Evolutionary conservation across 2,329 filamentous ascomycete species (phyloP).

Genomic region (Aspergillus candidus): DNA sequence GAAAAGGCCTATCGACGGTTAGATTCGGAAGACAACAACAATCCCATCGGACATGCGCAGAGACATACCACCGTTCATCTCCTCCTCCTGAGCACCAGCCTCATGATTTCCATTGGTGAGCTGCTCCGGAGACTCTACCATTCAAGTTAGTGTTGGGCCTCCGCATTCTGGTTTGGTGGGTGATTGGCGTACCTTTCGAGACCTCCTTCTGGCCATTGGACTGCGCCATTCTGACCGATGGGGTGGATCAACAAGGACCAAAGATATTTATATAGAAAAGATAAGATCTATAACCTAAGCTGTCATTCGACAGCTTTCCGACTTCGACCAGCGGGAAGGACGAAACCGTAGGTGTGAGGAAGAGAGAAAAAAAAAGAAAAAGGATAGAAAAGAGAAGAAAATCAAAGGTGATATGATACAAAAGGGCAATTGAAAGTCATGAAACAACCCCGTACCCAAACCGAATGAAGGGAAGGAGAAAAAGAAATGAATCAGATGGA

Average conservation of each 20-base stretch:
- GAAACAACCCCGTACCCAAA: constrained; percentile 32
- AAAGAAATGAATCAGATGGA: constrained; percentile 12
- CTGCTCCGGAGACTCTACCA: constrained; percentile 31
- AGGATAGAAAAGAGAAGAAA: constrained; percentile 14
- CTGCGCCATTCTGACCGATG: constrained; percentile 32
- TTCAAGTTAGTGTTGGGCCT: constrained; percentile 13
- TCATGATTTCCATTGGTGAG: constrained; percentile 30
- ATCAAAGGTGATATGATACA: constrained; percentile 28
- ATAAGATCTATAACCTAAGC: constrained; percentile 5
- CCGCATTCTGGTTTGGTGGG: neutral
- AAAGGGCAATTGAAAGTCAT: constrained; percentile 28
- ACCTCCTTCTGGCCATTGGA: constrained; percentile 35
- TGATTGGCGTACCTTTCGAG: constrained; percentile 30
- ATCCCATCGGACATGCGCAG: neutral
- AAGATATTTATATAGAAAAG: constrained; percentile 12
- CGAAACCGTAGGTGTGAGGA: constrained; percentile 8
- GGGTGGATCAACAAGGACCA: constrained; percentile 11
- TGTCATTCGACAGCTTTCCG: constrained; percentile 16
- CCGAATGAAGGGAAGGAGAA: constrained; percentile 20
- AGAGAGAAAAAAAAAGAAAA: constrained; percentile 13
- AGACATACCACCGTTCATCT: constrained; percentile 32
- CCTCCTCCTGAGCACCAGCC: constrained; percentile 30
- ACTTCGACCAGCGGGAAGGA: constrained; percentile 5
- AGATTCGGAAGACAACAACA: neutral
- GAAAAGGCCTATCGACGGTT: constrained; percentile 48